Conservation (phyloP, 805 yeast species). For the Lachancea waltii region DNA sequence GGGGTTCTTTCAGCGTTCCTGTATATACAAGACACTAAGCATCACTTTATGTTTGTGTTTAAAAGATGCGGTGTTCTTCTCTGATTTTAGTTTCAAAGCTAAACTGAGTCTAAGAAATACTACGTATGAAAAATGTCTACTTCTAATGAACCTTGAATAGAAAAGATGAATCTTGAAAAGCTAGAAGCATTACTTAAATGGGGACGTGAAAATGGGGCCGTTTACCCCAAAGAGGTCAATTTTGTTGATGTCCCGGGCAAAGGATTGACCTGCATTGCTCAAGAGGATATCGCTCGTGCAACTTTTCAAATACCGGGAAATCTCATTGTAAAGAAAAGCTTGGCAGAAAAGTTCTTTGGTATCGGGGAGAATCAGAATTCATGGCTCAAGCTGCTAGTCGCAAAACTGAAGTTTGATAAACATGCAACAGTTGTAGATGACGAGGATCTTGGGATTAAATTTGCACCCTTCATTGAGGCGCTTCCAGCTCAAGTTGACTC, state of each 20-base stretch:
- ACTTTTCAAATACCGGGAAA: constrained; percentile 26
- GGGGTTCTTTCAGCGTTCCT: too few species aligned
- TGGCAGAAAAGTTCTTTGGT: constrained; percentile 25
- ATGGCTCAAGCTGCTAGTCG: constrained; percentile 35
- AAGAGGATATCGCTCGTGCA: constrained; percentile 21
- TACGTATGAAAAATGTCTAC: too few species aligned
- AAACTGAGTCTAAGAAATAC: too few species aligned
- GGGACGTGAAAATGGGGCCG: constrained; percentile 37
- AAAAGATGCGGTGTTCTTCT: too few species aligned
- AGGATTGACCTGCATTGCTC: constrained; percentile 35
- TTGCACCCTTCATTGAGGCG: constrained; percentile 42
- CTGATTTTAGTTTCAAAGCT: too few species aligned
- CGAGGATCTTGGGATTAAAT: constrained; percentile 26
- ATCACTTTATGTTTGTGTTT: too few species aligned
- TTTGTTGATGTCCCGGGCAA: constrained; percentile 30
- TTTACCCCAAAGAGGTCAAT: constrained; percentile 29
- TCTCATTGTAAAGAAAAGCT: constrained; percentile 25
- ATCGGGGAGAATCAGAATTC: constrained; percentile 27
- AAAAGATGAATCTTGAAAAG: constrained; percentile 1
- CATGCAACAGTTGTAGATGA: constrained; percentile 10
- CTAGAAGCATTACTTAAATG: constrained; percentile 25
- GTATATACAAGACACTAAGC: too few species aligned
- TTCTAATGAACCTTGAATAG: too few species aligned
- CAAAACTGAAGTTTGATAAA: constrained; percentile 37
- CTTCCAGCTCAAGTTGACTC: constrained; percentile 44